These are phyloP conservation scores for Penicillium italicum DNA, from an alignment of 2,329 filamentous ascomycete species.

Conservation along the genomic window DNA sequence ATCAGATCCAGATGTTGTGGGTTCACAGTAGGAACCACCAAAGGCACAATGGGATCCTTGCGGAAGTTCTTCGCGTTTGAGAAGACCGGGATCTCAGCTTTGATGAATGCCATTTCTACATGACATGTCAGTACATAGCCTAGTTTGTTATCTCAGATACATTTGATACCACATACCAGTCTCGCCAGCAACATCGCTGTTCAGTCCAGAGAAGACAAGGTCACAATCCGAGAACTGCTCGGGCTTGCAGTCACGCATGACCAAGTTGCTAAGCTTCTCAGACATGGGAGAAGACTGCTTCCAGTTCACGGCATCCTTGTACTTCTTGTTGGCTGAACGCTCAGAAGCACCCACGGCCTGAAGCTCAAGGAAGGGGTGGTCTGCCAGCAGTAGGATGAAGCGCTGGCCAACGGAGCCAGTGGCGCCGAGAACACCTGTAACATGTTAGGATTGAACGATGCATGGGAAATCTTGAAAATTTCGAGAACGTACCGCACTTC, in stretches of 20 bases:
- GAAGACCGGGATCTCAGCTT: conserved; percentile 85
- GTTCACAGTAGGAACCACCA: conserved; percentile 95
- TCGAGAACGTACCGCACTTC: conserved; percentile 38
- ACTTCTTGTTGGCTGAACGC: conserved; percentile 86
- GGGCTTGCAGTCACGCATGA: conserved; percentile 80
- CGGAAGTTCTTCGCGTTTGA: conserved; percentile 98
- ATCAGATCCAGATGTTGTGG: conserved; percentile 81
- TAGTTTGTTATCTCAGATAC: neutral
- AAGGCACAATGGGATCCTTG: conserved; percentile 80
- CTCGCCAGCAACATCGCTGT: conserved; percentile 87
- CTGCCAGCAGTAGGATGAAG: conserved; percentile 85
- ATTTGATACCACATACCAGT: conserved; percentile 59
- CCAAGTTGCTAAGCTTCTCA: conserved; percentile 67
- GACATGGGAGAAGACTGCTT: conserved; percentile 86
- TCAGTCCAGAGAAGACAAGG: conserved; percentile 86
- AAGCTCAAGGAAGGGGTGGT: conserved; percentile 81
- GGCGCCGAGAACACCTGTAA: conserved; percentile 72
- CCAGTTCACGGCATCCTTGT: conserved; percentile 91
- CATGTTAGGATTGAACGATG: conserved; percentile 16
- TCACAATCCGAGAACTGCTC: conserved; percentile 86
- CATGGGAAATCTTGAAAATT: neutral
- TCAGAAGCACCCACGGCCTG: conserved; percentile 87
- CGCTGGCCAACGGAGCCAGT: conserved; percentile 94
- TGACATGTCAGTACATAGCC: neutral
- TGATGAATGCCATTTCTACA: conserved; percentile 83